Evolutionary conservation across 768 basidiomycete species (phyloP).

Genomic region (Kwoniella heveanensis): DNA sequence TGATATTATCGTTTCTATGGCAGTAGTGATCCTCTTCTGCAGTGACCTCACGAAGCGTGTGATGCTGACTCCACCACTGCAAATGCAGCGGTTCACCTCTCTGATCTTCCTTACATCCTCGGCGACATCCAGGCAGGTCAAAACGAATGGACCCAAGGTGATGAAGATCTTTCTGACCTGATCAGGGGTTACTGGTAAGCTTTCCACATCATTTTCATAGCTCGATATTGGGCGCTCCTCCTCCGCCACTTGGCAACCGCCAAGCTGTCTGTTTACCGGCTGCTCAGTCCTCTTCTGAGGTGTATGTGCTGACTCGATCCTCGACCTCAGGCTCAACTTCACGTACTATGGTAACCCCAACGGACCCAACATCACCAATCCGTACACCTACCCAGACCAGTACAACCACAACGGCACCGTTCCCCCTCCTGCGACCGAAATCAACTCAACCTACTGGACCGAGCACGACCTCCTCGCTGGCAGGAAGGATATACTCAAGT

Average conservation of each 20-base stretch:
- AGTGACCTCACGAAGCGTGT: not conserved
- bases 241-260: too few relatives aligned
- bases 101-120: constrained; percentile 18
- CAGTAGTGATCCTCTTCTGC: too few relatives aligned
- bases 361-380: constrained; percentile 15
- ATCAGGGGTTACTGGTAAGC: constrained; percentile 52
- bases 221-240: too few relatives aligned
- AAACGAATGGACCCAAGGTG: constrained; percentile 32
- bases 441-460: constrained; percentile 22
- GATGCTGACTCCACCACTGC: not conserved
- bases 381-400: constrained; percentile 17
- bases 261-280: too few relatives aligned
- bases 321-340: constrained; percentile 49
- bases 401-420: constrained; percentile 16
- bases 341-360: constrained; percentile 45
- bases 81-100: constrained; percentile 1
- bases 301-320: too few relatives aligned
- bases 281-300: too few relatives aligned
- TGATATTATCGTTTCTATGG: not conserved
- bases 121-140: constrained; percentile 7
- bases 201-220: not conserved
- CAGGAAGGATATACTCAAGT: constrained; percentile 17
- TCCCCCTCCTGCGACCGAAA: not conserved
- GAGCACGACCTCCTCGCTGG: constrained; percentile 16
- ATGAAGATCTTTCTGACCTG: constrained; percentile 28